Conservation (phyloP, 371 early-diverging fungal species). For the Zychaea mexicana region DNA sequence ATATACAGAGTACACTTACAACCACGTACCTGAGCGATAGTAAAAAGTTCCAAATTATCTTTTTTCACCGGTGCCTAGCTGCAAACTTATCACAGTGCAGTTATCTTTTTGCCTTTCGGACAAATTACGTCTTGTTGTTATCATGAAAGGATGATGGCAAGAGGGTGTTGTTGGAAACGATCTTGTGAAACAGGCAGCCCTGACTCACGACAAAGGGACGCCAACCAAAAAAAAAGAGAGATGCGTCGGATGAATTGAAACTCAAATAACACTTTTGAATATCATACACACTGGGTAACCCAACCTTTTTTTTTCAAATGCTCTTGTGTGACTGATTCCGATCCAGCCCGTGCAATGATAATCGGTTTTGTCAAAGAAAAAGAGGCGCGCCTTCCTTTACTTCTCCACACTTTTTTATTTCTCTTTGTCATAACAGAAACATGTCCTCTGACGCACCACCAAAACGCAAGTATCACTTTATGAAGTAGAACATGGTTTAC, state of each 20-base stretch:
- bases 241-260: conserved; percentile 5
- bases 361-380: background rate
- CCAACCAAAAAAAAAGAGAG: background rate
- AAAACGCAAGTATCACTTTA: conserved; percentile 41
- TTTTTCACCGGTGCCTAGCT: no score
- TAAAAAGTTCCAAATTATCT: no score
- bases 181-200: no score
- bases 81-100: no score
- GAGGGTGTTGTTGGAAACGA: no score
- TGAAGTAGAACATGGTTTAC: background rate
- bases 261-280: background rate
- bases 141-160: no score
- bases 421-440: background rate
- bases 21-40: no score
- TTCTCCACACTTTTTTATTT: background rate
- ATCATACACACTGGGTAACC: background rate
- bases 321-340: background rate
- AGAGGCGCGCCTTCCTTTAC: conserved; percentile 2
- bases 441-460: conserved; percentile 32
- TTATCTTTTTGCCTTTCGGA: no score
- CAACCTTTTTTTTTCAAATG: background rate
- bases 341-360: background rate
- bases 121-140: no score
- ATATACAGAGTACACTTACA: no score
- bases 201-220: background rate